Conservation (phyloP, 768 basidiomycete genomes). For the Lactarius tabidus region DNA sequence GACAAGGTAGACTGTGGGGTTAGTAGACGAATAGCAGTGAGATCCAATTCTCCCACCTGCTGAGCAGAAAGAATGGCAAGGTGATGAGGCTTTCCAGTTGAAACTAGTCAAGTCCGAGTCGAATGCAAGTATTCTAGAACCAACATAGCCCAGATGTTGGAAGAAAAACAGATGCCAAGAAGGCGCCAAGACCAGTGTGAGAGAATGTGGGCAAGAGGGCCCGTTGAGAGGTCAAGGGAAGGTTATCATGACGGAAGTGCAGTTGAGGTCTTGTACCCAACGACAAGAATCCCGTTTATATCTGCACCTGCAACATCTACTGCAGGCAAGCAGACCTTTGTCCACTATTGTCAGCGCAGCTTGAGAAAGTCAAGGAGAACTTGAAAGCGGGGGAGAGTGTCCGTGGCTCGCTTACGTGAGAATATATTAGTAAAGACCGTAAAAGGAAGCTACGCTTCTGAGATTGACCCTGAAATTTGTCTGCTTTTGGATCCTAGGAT, state of each 20-base stretch:
- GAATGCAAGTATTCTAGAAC: background rate
- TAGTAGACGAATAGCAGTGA: background rate
- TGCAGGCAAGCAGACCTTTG: no score
- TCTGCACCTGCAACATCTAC: no score
- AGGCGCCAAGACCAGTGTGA: background rate
- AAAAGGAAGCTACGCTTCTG: background rate
- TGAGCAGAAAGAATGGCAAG: background rate
- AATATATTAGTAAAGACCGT: background rate
- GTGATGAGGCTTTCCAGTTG: background rate
- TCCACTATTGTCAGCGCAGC: no score
- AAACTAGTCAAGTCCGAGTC: background rate
- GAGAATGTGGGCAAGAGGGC: background rate
- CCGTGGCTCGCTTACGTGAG: background rate
- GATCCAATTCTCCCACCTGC: background rate
- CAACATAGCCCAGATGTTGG: background rate
- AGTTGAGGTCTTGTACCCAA: background rate
- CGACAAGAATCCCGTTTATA: background rate
- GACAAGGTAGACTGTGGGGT: background rate
- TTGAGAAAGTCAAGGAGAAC: no score
- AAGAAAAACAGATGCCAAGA: background rate
- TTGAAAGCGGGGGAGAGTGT: no score
- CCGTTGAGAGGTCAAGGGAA: background rate
- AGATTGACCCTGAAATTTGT: background rate
- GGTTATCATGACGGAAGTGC: background rate
- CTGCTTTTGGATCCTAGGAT: background rate